Percentiles rank a stretch among this genome's conserved stretches.
These are phyloP conservation scores for Chlorella sp. DNA, from an alignment of 139 green algal species.

Conservation along the genomic window DNA sequence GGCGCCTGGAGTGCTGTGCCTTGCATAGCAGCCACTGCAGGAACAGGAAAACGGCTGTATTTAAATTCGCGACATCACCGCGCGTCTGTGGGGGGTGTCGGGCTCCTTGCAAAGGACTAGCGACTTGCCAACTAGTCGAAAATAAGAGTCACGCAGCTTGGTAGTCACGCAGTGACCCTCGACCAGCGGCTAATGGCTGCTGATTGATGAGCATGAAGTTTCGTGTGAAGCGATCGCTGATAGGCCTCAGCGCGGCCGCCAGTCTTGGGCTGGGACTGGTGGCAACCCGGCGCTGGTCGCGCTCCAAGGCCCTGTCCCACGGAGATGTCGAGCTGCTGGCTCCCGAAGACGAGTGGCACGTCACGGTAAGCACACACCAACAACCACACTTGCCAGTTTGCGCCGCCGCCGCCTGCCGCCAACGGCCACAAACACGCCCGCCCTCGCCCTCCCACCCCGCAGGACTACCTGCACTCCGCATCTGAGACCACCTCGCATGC, in stretches of 20 bases:
- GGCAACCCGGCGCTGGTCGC: not conserved
- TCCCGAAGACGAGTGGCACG: not conserved
- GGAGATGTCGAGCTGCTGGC: not conserved
- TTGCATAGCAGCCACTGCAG: not conserved
- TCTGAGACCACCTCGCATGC: not conserved
- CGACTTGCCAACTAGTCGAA: not conserved
- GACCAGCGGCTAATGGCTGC: not conserved
- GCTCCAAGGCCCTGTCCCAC: not conserved
- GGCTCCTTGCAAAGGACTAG: not conserved
- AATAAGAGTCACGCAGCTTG: not conserved
- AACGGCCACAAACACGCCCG: not conserved
- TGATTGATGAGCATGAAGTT: not conserved
- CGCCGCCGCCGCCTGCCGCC: not conserved
- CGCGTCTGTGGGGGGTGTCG: not conserved
- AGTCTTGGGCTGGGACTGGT: not conserved
- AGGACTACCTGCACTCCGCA: constrained; percentile 16
- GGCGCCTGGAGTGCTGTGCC: not conserved
- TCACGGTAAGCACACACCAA: not conserved
- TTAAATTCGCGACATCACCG: not conserved
- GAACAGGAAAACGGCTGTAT: not conserved
- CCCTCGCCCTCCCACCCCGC: not conserved
- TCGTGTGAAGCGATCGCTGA: not conserved
- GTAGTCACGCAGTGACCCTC: too few relatives aligned
- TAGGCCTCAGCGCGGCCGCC: not conserved
- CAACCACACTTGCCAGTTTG: not conserved